Percentiles rank a stretch among this genome's conserved stretches.
Conservation (phyloP, 257 asterid species). For the Hygrophila difformis region DNA sequence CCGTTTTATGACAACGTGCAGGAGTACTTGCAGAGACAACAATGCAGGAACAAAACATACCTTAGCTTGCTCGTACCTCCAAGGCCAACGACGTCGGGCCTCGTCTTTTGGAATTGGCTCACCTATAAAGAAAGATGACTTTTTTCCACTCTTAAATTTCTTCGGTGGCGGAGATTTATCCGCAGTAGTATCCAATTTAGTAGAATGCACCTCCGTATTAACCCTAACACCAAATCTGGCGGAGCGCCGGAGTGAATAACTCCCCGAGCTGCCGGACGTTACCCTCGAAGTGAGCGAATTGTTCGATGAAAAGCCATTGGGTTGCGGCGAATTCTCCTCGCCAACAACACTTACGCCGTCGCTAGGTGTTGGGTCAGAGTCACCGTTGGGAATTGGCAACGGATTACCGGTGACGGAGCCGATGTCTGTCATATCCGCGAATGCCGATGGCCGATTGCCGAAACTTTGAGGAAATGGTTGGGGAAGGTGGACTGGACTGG, state of each 20-base stretch:
- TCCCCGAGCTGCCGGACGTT: constrained; percentile 15
- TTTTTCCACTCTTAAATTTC: constrained; percentile 21
- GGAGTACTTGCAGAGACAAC: background rate
- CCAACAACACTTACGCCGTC: constrained; percentile 7
- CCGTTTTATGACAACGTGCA: background rate
- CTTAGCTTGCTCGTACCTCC: constrained; percentile 29
- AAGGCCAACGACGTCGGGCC: constrained; percentile 38
- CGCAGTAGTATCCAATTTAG: constrained; percentile 5
- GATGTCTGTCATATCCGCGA: constrained; percentile 21
- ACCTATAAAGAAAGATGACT: constrained; percentile 26
- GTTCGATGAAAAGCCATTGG: constrained; percentile 11
- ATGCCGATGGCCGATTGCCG: constrained; percentile 11
- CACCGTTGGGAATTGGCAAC: constrained; percentile 14
- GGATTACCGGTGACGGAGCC: constrained; percentile 9
- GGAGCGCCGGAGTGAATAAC: constrained; percentile 19
- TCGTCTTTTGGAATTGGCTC: constrained; percentile 31
- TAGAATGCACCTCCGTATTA: constrained; percentile 8
- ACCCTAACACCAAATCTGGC: constrained; percentile 26
- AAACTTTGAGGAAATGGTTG: too few relatives aligned
- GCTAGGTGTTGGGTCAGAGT: constrained; percentile 5
- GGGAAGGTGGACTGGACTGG: too few relatives aligned
- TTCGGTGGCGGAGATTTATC: constrained; percentile 23
- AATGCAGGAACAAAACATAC: constrained; percentile 15
- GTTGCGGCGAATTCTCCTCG: too few relatives aligned
- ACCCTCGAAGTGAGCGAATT: constrained; percentile 15